Conservation (phyloP, 2,329 filamentous ascomycete species). For the Aschersonia sp. region DNA sequence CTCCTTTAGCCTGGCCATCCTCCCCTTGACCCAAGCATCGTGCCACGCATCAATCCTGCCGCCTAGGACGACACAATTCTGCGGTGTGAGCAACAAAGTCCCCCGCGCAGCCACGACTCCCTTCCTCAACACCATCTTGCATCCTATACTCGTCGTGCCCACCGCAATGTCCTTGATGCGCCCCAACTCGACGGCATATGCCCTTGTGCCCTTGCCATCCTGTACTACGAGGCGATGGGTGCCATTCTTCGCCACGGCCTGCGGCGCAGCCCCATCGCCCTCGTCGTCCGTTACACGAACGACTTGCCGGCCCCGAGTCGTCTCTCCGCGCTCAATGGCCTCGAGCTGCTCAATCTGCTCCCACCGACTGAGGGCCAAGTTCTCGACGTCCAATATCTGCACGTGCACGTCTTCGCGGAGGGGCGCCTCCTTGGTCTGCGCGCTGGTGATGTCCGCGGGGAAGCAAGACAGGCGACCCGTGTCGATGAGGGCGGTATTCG, state of each 20-base stretch:
- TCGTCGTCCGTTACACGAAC: conserved; percentile 44
- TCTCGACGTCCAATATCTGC: conserved; percentile 77
- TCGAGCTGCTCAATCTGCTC: conserved; percentile 77
- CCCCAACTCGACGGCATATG: conserved; percentile 60
- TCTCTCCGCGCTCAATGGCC: conserved; percentile 57
- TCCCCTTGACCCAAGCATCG: conserved; percentile 57
- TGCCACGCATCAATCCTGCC: conserved; percentile 78
- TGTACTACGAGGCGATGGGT: conserved; percentile 75
- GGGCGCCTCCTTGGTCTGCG: conserved; percentile 35
- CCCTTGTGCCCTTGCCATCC: conserved; percentile 55
- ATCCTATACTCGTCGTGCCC: conserved; percentile 55
- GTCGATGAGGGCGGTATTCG: conserved; percentile 31
- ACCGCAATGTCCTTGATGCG: conserved; percentile 51
- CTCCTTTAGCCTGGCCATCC: conserved; percentile 54
- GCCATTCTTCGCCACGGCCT: conserved; percentile 26
- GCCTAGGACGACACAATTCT: conserved; percentile 57
- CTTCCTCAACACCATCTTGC: conserved; percentile 62
- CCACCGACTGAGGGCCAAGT: conserved; percentile 68
- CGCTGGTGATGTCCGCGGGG: conserved; percentile 40
- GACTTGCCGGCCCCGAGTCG: conserved; percentile 64
- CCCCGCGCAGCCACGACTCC: conserved; percentile 57
- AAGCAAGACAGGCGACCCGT: conserved; percentile 21
- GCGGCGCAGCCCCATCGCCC: conserved; percentile 3
- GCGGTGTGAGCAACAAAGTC: conserved; percentile 61
- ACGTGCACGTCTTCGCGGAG: conserved; percentile 53